These are phyloP conservation scores for Colletotrichum sp. DNA, from an alignment of 2,329 filamentous ascomycete genomes.

Conservation along the genomic window DNA sequence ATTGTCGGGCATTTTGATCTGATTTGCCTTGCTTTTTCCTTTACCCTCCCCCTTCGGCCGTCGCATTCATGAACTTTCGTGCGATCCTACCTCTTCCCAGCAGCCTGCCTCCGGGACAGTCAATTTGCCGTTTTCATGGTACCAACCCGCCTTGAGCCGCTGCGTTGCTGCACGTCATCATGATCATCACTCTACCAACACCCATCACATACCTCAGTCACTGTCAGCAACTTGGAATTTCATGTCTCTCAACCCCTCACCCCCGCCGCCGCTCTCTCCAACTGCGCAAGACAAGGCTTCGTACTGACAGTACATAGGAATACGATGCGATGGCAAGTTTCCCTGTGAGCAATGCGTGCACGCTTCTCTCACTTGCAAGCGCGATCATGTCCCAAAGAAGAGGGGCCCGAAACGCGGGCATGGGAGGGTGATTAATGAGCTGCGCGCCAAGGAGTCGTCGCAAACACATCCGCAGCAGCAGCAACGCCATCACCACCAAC, in stretches of 20 bases:
- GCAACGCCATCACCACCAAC: slow-evolving; percentile 26
- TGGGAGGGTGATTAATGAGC: slow-evolving; percentile 67
- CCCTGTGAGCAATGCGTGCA: slow-evolving; percentile 67
- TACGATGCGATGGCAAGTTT: slow-evolving; percentile 48
- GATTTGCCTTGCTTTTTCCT: not conserved
- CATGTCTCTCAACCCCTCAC: not conserved
- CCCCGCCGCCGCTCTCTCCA: not conserved
- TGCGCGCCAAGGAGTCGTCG: slow-evolving; percentile 52
- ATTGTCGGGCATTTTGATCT: not conserved
- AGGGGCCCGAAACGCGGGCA: slow-evolving; percentile 67
- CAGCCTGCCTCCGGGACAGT: slow-evolving; percentile 21
- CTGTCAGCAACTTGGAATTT: not conserved
- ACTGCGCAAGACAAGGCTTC: not conserved
- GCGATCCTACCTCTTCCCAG: slow-evolving; percentile 23
- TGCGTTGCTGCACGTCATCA: slow-evolving; percentile 14
- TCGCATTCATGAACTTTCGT: slow-evolving; percentile 21
- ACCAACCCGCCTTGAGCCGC: not conserved
- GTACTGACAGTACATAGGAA: slow-evolving; percentile 33
- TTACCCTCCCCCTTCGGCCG: not conserved
- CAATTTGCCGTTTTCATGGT: slow-evolving; percentile 13
- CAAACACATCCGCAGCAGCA: slow-evolving; percentile 43
- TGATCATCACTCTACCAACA: not conserved
- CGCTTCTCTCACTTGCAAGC: slow-evolving; percentile 65
- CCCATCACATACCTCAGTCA: not conserved
- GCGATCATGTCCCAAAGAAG: slow-evolving; percentile 69